Evolutionary conservation across 257 asterid species (phyloP).

Genomic region (Scutellaria baicalensis): DNA sequence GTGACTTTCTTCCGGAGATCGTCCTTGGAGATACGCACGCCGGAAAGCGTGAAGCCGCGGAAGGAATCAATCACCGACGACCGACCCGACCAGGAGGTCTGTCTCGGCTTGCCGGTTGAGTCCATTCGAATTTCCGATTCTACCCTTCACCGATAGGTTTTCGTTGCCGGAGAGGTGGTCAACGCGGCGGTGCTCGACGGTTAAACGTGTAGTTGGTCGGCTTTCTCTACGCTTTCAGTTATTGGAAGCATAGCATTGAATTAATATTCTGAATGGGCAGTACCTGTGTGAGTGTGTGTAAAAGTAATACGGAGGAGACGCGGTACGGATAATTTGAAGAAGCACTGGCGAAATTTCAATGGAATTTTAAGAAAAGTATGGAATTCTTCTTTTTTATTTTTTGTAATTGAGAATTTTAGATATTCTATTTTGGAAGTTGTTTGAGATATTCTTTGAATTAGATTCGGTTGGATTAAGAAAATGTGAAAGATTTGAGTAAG

Average conservation of each 20-base stretch:
- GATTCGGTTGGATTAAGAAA: too few species aligned
- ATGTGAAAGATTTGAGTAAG: too few species aligned
- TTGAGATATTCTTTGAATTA: too few species aligned
- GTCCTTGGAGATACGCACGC: constrained; percentile 55
- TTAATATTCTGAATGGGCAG: neutral
- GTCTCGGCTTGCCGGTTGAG: constrained; percentile 23
- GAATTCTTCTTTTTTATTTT: neutral
- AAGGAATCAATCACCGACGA: constrained; percentile 64
- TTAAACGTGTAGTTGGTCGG: constrained; percentile 6
- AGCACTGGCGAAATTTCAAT: neutral
- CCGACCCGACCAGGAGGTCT: constrained; percentile 45
- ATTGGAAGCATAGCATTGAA: neutral
- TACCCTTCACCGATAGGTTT: neutral
- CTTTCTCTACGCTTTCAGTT: neutral
- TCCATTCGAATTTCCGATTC: constrained; percentile 29
- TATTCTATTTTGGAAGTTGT: too few species aligned
- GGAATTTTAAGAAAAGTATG: neutral
- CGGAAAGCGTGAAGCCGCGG: constrained; percentile 62
- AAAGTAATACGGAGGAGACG: constrained; percentile 7
- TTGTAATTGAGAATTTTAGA: neutral
- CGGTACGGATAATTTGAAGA: neutral
- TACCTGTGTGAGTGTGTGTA: neutral
- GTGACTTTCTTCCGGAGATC: constrained; percentile 59
- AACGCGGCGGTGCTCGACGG: too few species aligned
- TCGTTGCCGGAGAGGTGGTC: neutral